Evolutionary conservation across 768 basidiomycete genomes (phyloP), one percentile per base, ranked within the genome.

Genomic region (Cubamyces sp.): DNA sequence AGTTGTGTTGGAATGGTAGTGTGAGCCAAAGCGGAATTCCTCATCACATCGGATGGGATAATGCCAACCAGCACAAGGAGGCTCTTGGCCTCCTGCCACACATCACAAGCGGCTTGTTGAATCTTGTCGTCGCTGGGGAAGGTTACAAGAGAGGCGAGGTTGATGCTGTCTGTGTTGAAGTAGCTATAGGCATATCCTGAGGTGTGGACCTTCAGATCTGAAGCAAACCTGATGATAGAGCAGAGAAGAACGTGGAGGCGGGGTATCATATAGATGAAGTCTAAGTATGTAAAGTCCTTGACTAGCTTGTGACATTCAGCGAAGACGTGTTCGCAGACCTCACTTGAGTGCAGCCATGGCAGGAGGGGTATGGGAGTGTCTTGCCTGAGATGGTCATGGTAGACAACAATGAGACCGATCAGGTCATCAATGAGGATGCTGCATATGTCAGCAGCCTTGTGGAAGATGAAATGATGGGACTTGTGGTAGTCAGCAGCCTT

Each of bases 331-430:
- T 75, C 71, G 50, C 68, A 70, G 0, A 60, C 47, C 34, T 75
- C 72, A 1, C 66, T 76, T 8, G 73, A 73, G 30, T 73, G 71
- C 6, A 76, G 62, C 75, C 75, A 76, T 0, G 70, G 75, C n/a
- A 76, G 68, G n/a, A 80, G 70, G 14, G 77, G 77, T n/a, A 55
- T 58, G 19, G 37, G n/a, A 2, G 41, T 48, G 16, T n/a, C 51
- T 6, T 48, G 5, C 26, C 18, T 23, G 5, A 71, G 2, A 51
- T 75, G 61, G 62, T 78, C 75, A 14, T 78, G 76, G 65, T 80
- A 66, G 41, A 77, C 42, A 26, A 72, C 28, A 19, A 80, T 57
- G 0, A 79, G 68, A 0, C 51, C 40, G 6, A 80, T 40, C 18
- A 74, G 61, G 0, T 76, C 76, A 26, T 78, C 57, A 46, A 74